Evolutionary conservation across 805 yeast species (phyloP), one percentile per base, ranked within the genome.

Genomic region (Candida maris): DNA sequence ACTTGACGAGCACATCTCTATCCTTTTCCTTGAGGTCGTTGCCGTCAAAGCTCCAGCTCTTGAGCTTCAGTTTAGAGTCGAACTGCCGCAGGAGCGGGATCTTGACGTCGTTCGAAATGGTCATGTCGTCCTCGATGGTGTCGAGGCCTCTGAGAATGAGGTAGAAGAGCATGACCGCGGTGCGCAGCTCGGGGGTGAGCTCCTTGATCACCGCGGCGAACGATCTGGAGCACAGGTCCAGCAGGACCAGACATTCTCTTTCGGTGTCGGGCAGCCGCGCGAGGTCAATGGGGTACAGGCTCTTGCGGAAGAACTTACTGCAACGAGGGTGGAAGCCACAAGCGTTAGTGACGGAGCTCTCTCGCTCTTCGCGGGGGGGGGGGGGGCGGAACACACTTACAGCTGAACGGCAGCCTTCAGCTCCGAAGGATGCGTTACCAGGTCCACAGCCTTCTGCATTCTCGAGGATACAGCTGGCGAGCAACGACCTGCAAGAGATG

Each of bases 121-220:
- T 75, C 94, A 88, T 88, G 60, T 93, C 97, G 61, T 93, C 98
- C 61, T 93, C 98, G 38, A 93, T 73, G 1, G 98, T 93, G 57
- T 93, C 98, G 51, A 93, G 73, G 2, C 95, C 98, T 42, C 98
- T 75, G 46, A 93, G 66, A 16, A 88, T 72, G 38, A 93, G 62
- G 61, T 93, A 93, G 63, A 93, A 93, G 5, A 93, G 41, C 88
- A 79, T 80, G 43, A 86, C 73, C 1, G 83, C 85, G 45, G 79
- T 79, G 46, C 95, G 75, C 46, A 93, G 67, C 53, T 88, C 96
- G 0, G 97, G 97, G 57, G 87, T 82, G 41, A 93, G 71, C 59
- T 93, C 96, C 68, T 75, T 73, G 52, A 91, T 91, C 16, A 93
- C 98, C 0, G 95, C 86, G n/a, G 83, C 88, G 59, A 93, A 93